Conservation (phyloP, 2,329 filamentous ascomycete genomes). For the Talaromyces pinophilus region DNA sequence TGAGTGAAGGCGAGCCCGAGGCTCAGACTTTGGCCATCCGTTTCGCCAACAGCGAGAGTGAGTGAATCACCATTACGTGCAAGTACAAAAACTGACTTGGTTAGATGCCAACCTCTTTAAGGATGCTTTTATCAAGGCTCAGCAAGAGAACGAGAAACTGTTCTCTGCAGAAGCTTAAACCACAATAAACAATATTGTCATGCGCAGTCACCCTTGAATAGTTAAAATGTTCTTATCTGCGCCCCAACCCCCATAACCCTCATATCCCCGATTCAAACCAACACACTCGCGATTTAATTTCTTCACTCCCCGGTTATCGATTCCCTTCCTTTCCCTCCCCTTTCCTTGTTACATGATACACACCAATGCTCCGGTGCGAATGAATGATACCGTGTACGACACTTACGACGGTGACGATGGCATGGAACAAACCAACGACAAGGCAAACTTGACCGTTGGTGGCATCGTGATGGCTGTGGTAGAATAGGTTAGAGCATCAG, state of each 20-base stretch:
- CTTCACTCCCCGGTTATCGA: slow-evolving; percentile 17
- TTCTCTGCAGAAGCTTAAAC: slow-evolving; percentile 62
- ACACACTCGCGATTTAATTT: slow-evolving; percentile 16
- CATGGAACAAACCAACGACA: slow-evolving; percentile 11
- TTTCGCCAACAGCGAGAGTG: slow-evolving; percentile 97
- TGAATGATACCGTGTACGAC: slow-evolving; percentile 13
- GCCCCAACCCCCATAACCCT: slow-evolving; percentile 9
- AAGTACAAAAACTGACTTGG: not conserved
- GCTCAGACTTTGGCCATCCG: slow-evolving; percentile 94
- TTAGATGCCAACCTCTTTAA: slow-evolving; percentile 95
- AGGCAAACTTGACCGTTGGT: slow-evolving; percentile 11
- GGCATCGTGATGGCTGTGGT: slow-evolving; percentile 21
- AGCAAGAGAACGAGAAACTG: slow-evolving; percentile 90
- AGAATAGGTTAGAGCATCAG: slow-evolving; percentile 23
- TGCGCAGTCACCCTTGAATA: slow-evolving; percentile 7
- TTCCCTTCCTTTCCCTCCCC: slow-evolving; percentile 9
- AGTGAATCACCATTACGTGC: slow-evolving; percentile 40
- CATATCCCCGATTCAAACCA: slow-evolving; percentile 12
- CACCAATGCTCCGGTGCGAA: slow-evolving; percentile 18
- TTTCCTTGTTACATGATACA: slow-evolving; percentile 18
- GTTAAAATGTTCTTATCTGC: slow-evolving; percentile 11
- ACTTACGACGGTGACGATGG: slow-evolving; percentile 14
- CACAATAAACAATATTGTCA: slow-evolving; percentile 1
- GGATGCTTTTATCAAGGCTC: slow-evolving; percentile 94
- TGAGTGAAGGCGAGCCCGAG: slow-evolving; percentile 97